These are phyloP conservation scores for Caryopteris hybrid DNA, from an alignment of 305 asterid species.

Conservation along the genomic window DNA sequence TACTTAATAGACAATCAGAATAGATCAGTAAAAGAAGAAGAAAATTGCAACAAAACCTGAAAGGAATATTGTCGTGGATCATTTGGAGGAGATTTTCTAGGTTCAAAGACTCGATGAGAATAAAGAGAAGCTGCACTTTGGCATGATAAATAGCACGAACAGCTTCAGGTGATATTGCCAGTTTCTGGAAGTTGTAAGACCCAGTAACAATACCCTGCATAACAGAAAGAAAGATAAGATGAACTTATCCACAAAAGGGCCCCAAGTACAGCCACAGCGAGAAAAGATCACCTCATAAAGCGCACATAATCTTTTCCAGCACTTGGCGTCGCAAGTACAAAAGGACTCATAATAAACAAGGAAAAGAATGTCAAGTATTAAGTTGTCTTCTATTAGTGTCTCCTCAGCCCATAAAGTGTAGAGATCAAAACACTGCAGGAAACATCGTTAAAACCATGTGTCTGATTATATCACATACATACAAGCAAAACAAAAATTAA, in stretches of 20 bases:
- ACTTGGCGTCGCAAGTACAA: constrained; percentile 59
- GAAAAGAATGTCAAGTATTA: constrained; percentile 83
- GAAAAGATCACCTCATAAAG: constrained; percentile 71
- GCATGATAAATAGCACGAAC: constrained; percentile 58
- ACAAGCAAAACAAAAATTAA: background rate
- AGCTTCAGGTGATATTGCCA: constrained; percentile 81
- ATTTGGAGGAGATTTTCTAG: constrained; percentile 90
- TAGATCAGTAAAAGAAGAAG: background rate
- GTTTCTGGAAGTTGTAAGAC: constrained; percentile 68
- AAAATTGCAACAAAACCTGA: constrained; percentile 56
- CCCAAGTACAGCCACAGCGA: constrained; percentile 11
- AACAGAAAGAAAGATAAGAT: constrained; percentile 3
- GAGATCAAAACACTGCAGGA: constrained; percentile 72
- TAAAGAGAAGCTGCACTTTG: constrained; percentile 78
- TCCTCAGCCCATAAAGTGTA: constrained; percentile 93
- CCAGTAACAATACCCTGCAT: constrained; percentile 73
- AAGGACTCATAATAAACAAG: constrained; percentile 78
- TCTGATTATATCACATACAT: constrained; percentile 1
- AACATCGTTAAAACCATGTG: constrained; percentile 13
- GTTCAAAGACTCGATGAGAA: constrained; percentile 85
- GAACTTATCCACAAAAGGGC: constrained; percentile 5
- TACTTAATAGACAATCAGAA: constrained; percentile 10
- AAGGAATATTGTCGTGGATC: constrained; percentile 78
- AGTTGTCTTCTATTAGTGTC: constrained; percentile 74
- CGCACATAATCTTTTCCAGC: constrained; percentile 72